Base-by-base conservation (phyloP, 2,329 filamentous ascomycete genomes). In the Epichloe scottii region DNA sequence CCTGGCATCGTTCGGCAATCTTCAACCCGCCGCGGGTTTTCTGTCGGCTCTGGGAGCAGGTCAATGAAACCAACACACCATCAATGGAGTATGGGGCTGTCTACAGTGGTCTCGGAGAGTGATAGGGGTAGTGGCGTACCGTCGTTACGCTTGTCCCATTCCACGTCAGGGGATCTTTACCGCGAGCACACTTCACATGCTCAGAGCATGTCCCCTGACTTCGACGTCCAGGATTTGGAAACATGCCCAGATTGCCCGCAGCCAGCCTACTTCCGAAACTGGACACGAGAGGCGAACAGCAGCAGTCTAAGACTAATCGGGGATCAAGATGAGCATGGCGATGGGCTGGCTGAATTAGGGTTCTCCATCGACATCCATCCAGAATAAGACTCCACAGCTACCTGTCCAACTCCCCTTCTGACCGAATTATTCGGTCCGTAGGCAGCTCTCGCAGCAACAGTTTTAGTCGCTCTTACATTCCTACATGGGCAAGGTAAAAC, bases 51-150 rank as follows among this genome's bases (percentile, higher is more conserved):
- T 23, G 44, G 12, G 5, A 12, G 15, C 26, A 19, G 34, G 5
- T 35, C 17, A 17, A 46, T 51, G 44, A 41, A 54, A 17, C 62
- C 71, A 45, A 64, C 71, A 53, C 71, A 73, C 51, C 78, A 81
- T 59, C 77, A 77, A 72, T 82, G 79, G 78, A 81, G 78, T 64
- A 76, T 77, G 43, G 78, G 81, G 63, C 70, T 83, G 41, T 84
- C 81, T 39, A 81, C 79, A 43, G 79, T 84, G 54, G 69, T 76
- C 63, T 83, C 80, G 35, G 80, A 81, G 61, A 78, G 76, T 60
- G 80, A 84, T 55, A 70, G 65, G 42, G 70, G 66, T 37, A 80
- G 74, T 59, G 68, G 73, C 34, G 69, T 70, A 39, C 69, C 66
- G 15, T 78, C 77, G 21, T 71, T 72, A 12, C 70, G 74, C 10